Evolutionary conservation across 1,284 basidiomycete species (phyloP).

Genomic region (Trichosporon faecale): DNA sequence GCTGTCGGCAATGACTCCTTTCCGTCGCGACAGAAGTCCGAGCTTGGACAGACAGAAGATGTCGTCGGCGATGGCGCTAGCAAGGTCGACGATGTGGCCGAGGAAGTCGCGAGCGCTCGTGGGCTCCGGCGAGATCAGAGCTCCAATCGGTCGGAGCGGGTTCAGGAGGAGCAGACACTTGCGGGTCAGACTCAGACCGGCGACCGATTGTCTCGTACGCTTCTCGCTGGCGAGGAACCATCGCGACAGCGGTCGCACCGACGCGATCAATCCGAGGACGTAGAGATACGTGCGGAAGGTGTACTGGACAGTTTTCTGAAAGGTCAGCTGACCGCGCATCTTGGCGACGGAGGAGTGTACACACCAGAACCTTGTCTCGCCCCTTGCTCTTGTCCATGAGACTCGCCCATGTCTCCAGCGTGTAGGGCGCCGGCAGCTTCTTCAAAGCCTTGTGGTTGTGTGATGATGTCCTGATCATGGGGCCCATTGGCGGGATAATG

Average conservation of each 20-base stretch:
- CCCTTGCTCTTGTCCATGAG: conserved; percentile 47
- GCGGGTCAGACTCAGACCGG: conserved; percentile 41
- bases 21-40: conserved; percentile 34
- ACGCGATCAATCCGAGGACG: conserved; percentile 38
- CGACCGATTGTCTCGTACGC: conserved; percentile 34
- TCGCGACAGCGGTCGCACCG: conserved; percentile 36
- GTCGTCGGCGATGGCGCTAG: conserved; percentile 43
- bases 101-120: conserved; percentile 42
- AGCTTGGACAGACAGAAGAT: conserved; percentile 42
- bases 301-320: conserved; percentile 49
- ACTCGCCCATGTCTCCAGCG: conserved; percentile 36
- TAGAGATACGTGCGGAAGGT: conserved; percentile 47
- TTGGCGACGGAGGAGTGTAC: conserved; percentile 15
- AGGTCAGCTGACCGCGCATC: not conserved
- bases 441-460: not conserved
- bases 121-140: conserved; percentile 42
- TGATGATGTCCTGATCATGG: not conserved
- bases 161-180: conserved; percentile 49
- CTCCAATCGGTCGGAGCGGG: conserved; percentile 43
- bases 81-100: conserved; percentile 42
- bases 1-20: conserved; percentile 33
- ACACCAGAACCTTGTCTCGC: conserved; percentile 47
- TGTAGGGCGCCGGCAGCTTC: conserved; percentile 20
- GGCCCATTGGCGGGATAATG: conserved; percentile 9
- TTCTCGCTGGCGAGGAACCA: conserved; percentile 42